Evolutionary conservation across 2,329 filamentous ascomycete genomes (phyloP), one percentile per base, ranked within the genome.

Genomic region (Bipolaris cookei): DNA sequence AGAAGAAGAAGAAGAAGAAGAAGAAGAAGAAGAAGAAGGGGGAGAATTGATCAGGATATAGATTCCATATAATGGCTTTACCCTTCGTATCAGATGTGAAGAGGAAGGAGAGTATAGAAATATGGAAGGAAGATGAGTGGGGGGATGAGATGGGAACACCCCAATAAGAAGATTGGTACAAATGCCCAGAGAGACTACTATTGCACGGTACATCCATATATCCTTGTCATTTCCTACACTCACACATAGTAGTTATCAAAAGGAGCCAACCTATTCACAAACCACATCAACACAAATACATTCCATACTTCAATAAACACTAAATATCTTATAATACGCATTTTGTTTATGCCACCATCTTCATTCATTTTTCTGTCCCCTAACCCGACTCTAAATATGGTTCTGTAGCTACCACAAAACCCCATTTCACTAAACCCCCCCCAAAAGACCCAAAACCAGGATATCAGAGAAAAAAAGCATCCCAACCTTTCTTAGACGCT

Each of bases 401-500:
- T 11, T 14, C n/a, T 18, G 14, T 16, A 18, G 25, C 42, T 20
- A 42, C 39, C 42, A 43, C n/a, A 32, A 25, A 39, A 39, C 32
- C 30, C 30, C 38, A 42, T 43, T 11, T 4, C 45, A 37, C 52
- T 43, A 25, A 54, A 38, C 21, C 10, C 28, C 28, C 3, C 28
- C 28, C 8, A 23, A 18, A 43, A 23, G 28, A 37, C n/a, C 25
- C 42, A 4, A 32, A 44, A 44, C 16, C n/a, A 44, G 42, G 25
- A 44, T 44, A 35, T 23, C 20, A 23, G 20, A 23, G 6, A n/a
- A 21, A 32, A 46, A 58, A 56, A 54, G 52, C 62, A 60, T 54
- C 51, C 48, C 56, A 54, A 30, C 48, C 52, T 37, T 51, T 41
- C 58, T 52, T 39, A 54, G 47, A 59, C 54, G 60, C 62, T 65